Conservation (phyloP, 805 yeast genomes). For the Candida silvicultrix region DNA sequence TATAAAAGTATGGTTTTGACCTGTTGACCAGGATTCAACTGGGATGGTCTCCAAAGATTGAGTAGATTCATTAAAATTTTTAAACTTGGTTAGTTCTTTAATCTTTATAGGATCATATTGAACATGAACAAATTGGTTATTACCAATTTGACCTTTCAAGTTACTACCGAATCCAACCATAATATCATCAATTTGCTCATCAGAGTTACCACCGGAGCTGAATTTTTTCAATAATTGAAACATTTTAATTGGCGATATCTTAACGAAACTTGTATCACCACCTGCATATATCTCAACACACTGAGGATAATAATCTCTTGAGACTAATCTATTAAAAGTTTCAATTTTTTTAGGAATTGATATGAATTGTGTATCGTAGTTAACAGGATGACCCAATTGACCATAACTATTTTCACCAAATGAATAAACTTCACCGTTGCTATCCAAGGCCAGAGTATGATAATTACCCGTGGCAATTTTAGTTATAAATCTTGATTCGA, state of each 20-base stretch:
- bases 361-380: constrained; percentile 57
- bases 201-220: too few species aligned
- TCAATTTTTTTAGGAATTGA: constrained; percentile 61
- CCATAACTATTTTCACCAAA: constrained; percentile 86
- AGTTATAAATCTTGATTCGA: constrained; percentile 38
- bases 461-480: constrained; percentile 67
- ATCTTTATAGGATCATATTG: constrained; percentile 61
- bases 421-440: constrained; percentile 64
- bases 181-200: constrained; percentile 25
- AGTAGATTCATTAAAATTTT: constrained; percentile 47
- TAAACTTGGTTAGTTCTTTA: constrained; percentile 30
- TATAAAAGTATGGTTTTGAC: constrained; percentile 59
- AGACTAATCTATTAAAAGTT: constrained; percentile 33
- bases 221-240: constrained; percentile 23
- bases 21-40: constrained; percentile 49
- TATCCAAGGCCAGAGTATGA: constrained; percentile 69
- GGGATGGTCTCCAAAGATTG: constrained; percentile 37
- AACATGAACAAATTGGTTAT: constrained; percentile 68
- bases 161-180: constrained; percentile 78
- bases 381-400: constrained; percentile 70
- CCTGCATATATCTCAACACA: constrained; percentile 60
- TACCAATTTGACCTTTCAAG: constrained; percentile 79
- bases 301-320: constrained; percentile 36
- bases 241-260: constrained; percentile 27
- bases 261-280: constrained; percentile 55